Evolutionary conservation across 257 asterid genomes (phyloP), one percentile per base, ranked within the genome.

Genomic region (Galeopsis tetrahit): DNA sequence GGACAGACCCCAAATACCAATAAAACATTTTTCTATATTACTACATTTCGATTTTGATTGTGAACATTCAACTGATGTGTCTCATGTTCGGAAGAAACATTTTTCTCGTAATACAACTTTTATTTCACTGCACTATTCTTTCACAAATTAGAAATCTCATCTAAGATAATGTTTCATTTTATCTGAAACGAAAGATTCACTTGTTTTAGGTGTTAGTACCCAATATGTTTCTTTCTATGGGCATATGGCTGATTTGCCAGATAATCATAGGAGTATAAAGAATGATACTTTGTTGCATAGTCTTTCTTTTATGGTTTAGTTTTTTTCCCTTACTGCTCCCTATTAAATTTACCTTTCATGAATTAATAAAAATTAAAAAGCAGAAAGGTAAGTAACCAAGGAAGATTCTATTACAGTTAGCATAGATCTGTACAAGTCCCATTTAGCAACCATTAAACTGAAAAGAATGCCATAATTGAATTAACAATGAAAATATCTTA

Each of bases 81-180:
- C 66, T 46, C 56, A 49, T 49, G 56, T 67, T 70, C 55, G 34
- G 34, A 15, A 71, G 38, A 61, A 60, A 52, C 67, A 51, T 36
- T 31, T 49, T 7, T 43, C 49, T 68, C 51, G 53, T 60, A 34
- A 38, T 34, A 46, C 44, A 73, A 55, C 43, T 60, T 66, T 32
- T 58, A 65, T 58, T 46, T 57, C 53, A 39, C 63, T 35, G 38
- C 13, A 35, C 55, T 46, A 70, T 56, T 71, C 69, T 62, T 44
- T 66, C 48, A 43, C 11, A 56, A 13, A 36, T 34, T 7, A 55
- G 46, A 66, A 56, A 38, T 33, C 57, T 15, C 6, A 39, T 60
- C 53, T 17, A 60, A 60, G 70, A 63, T 51, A 8, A 51, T 48
- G 21, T 14, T 44, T 35, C 43, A 9, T 48, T 48, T 14, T 61